Percentiles rank a stretch among this genome's conserved stretches.
Evolutionary conservation across 2,329 filamentous ascomycete genomes (phyloP).

Genomic region (Alternaria metachromatica): DNA sequence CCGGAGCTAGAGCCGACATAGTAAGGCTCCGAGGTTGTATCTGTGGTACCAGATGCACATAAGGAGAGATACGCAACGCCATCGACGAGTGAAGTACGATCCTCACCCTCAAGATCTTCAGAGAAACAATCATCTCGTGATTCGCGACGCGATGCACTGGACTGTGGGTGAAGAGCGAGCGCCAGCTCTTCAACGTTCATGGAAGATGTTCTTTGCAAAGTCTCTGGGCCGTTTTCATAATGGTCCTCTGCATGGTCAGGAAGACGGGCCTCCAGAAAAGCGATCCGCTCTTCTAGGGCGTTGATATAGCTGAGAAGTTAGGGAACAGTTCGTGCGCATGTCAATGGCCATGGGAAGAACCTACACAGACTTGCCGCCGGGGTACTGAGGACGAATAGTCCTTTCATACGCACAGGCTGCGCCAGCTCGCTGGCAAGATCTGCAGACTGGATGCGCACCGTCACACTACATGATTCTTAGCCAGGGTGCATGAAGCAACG

Average conservation of each 20-base stretch:
- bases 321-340: neutral
- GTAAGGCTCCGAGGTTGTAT: slow-evolving; percentile 29
- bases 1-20: slow-evolving; percentile 39
- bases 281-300: slow-evolving; percentile 34
- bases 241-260: slow-evolving; percentile 36
- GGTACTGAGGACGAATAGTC: slow-evolving; percentile 33
- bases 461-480: slow-evolving; percentile 27
- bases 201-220: neutral
- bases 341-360: neutral
- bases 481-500: neutral
- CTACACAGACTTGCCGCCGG: slow-evolving; percentile 35
- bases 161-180: neutral
- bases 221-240: slow-evolving; percentile 14
- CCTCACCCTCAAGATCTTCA: slow-evolving; percentile 27
- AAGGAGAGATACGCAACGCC: slow-evolving; percentile 38
- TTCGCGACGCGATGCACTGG: slow-evolving; percentile 1
- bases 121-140: slow-evolving; percentile 13
- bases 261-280: slow-evolving; percentile 35
- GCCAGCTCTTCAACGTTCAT: neutral
- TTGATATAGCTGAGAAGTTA: slow-evolving; percentile 30
- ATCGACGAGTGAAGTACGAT: slow-evolving; percentile 31
- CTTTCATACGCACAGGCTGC: slow-evolving; percentile 33
- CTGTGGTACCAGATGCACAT: slow-evolving; percentile 35
- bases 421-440: slow-evolving; percentile 27
- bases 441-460: slow-evolving; percentile 29